These are phyloP conservation scores for Dryadomyces quercivorus DNA, from an alignment of 2,329 filamentous ascomycete species.

Conservation along the genomic window DNA sequence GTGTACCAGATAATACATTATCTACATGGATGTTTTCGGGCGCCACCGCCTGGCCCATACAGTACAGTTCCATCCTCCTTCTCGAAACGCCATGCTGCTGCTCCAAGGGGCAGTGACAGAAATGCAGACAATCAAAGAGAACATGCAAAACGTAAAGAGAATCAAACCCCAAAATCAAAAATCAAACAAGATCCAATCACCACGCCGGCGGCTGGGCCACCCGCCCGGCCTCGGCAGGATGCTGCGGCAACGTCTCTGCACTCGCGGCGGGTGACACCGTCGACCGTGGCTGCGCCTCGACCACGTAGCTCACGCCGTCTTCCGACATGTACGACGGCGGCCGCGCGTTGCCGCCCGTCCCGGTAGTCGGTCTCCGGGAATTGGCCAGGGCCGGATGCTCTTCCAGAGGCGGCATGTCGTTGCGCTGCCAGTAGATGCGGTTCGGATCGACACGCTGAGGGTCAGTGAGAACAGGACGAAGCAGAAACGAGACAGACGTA, in stretches of 20 bases:
- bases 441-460: conserved; percentile 65
- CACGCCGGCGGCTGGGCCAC: conserved; percentile 12
- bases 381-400: background rate
- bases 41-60: too few species aligned
- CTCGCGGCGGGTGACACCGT: conserved; percentile 33
- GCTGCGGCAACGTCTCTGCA: conserved; percentile 19
- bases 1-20: too few species aligned
- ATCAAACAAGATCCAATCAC: conserved; percentile 9
- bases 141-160: too few species aligned
- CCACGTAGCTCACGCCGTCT: conserved; percentile 60
- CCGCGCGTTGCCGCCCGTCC: conserved; percentile 22
- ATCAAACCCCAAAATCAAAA: too few species aligned
- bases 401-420: conserved; percentile 25
- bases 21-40: too few species aligned
- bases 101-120: too few species aligned
- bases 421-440: conserved; percentile 68
- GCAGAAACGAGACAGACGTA: conserved; percentile 38
- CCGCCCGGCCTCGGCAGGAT: conserved; percentile 31
- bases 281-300: conserved; percentile 52
- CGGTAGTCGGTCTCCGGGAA: conserved; percentile 9
- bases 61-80: too few species aligned
- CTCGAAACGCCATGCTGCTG: too few species aligned
- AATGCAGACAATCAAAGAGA: background rate
- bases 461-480: background rate
- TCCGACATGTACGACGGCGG: conserved; percentile 70